These are phyloP conservation scores for Stachybotrys chlorohalonatus DNA, from an alignment of 2,329 filamentous ascomycete species.

Conservation along the genomic window DNA sequence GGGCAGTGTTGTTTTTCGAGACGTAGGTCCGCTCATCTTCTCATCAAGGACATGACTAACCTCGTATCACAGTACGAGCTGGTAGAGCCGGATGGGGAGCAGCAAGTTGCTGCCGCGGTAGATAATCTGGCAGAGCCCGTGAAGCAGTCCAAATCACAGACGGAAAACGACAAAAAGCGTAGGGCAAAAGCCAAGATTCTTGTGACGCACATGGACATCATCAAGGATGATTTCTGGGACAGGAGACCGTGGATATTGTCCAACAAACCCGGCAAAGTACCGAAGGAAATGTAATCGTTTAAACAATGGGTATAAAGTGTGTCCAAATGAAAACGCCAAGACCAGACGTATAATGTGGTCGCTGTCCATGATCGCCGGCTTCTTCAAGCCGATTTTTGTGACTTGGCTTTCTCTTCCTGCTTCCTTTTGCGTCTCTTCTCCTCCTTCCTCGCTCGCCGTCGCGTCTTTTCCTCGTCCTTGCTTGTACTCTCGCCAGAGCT, in stretches of 20 bases:
- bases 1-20: slow-evolving; percentile 80
- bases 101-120: slow-evolving; percentile 35
- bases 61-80: slow-evolving; percentile 52
- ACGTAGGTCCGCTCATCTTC: slow-evolving; percentile 42
- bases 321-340: not conserved
- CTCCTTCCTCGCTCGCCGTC: slow-evolving; percentile 32
- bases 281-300: slow-evolving; percentile 42
- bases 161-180: slow-evolving; percentile 74
- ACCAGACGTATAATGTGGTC: not conserved
- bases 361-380: slow-evolving; percentile 5
- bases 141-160: slow-evolving; percentile 65
- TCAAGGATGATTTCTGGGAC: slow-evolving; percentile 92
- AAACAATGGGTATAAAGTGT: slow-evolving; percentile 15
- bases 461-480: slow-evolving; percentile 34
- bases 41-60: slow-evolving; percentile 10
- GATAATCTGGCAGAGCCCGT: slow-evolving; percentile 42
- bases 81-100: slow-evolving; percentile 43
- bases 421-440: slow-evolving; percentile 27
- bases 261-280: slow-evolving; percentile 61
- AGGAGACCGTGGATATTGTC: slow-evolving; percentile 75
- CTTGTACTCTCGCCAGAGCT: not conserved
- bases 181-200: slow-evolving; percentile 72
- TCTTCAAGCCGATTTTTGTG: slow-evolving; percentile 4
- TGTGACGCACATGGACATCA: slow-evolving; percentile 84
- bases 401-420: slow-evolving; percentile 11